Evolutionary conservation across 2,329 filamentous ascomycete genomes (phyloP), one percentile per base, ranked within the genome.

Genomic region (Diaporthe caulivora): DNA sequence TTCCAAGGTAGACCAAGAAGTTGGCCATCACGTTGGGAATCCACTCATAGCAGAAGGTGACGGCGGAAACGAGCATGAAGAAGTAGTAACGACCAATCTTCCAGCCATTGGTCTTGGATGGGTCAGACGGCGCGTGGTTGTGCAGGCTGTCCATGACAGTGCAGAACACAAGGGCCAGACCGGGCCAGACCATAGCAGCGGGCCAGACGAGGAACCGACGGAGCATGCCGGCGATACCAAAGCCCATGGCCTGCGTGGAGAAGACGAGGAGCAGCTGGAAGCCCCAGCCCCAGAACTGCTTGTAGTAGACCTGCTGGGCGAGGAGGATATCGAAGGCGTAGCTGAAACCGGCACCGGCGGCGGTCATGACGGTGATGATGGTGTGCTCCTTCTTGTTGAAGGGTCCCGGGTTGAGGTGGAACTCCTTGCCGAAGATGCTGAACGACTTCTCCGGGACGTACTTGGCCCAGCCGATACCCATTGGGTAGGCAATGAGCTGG

Each of bases 191-290:
- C 26, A 80, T 79, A 51, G 81, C 77, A 11, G 79, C 76, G 1
- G 81, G 82, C 70, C 83, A 83, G n/a, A 83, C 79, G 18, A 78
- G 79, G n/a, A 83, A 79, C 9, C 80, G 80, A 29, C 81, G 80
- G 10, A 81, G 76, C 34, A 83, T 76, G 2, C 81, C 81, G 6
- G 81, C 78, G 49, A 82, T 78, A 7, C 81, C 81, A 2, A 81
- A 77, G 17, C 81, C 81, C 71, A 80, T 81, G 42, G 82, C 75
- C 72, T 83, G 80, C 42, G 79, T 80, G 26, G 81, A 77, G 15
- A 81, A 77, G 34, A 79, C 78, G 1, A 82, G 77, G 37, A 81
- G 74, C 40, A 82, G 78, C 67, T 76, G 77, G 70, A 80, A 82
- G 21, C 78, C 80, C 64, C 79, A 80, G 24, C 75, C 76, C 78